Evolutionary conservation across 148 eudicot species (phyloP).

Genomic region (Simmondsia chinensis): DNA sequence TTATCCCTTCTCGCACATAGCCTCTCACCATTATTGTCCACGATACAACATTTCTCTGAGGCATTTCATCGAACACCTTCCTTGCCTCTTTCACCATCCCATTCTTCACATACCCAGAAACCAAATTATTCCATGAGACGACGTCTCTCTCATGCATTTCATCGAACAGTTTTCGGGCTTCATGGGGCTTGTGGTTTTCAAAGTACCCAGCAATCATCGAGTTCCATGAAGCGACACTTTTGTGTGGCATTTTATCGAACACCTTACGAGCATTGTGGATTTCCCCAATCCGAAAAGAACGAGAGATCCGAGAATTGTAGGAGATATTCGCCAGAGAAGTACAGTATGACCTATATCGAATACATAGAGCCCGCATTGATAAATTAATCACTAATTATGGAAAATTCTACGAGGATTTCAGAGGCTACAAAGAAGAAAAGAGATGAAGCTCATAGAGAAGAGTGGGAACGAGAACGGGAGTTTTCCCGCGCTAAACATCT

Average conservation of each 20-base stretch:
- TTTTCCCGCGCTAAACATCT: too few relatives aligned
- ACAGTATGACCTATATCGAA: too few relatives aligned
- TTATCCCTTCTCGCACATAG: conserved; percentile 28
- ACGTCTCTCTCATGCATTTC: conserved; percentile 34
- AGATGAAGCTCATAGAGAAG: too few relatives aligned
- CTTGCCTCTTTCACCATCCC: conserved; percentile 30
- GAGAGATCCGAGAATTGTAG: conserved; percentile 15
- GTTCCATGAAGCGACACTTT: conserved; percentile 29
- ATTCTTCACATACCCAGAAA: conserved; percentile 36
- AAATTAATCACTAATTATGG: too few relatives aligned
- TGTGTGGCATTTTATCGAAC: conserved; percentile 20
- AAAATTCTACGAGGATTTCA: too few relatives aligned
- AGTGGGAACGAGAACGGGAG: too few relatives aligned
- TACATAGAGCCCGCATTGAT: too few relatives aligned
- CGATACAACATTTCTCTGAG: conserved; percentile 33
- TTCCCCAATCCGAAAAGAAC: conserved; percentile 19
- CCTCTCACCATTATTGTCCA: conserved; percentile 40
- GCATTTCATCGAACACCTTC: conserved; percentile 30
- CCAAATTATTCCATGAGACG: conserved; percentile 32
- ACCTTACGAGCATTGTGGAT: conserved; percentile 24
- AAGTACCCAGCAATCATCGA: conserved; percentile 30
- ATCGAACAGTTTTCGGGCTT: conserved; percentile 34
- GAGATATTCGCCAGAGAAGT: too few relatives aligned
- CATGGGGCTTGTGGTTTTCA: conserved; percentile 19
- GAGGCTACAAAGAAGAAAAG: too few relatives aligned